These are phyloP conservation scores for Trichoderma brevicompactum DNA, from an alignment of 2,329 filamentous ascomycete genomes.

Conservation along the genomic window DNA sequence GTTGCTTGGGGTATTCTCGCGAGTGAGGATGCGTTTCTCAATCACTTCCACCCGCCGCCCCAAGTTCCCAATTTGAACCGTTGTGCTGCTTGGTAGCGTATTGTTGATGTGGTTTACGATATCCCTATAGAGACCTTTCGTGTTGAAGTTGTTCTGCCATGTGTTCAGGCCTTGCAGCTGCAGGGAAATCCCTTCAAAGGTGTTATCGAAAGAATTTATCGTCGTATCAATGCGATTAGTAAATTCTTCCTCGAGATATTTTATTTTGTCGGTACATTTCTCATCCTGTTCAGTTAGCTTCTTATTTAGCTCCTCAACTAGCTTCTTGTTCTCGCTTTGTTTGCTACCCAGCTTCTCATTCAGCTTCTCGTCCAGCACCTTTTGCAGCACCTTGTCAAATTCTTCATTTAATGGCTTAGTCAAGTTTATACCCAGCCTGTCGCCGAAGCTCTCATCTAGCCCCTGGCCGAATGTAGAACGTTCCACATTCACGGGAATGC, in stretches of 20 bases:
- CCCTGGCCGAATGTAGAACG: neutral
- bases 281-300: slow-evolving; percentile 35
- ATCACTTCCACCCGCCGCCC: neutral
- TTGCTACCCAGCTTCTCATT: too few relatives aligned
- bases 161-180: slow-evolving; percentile 46
- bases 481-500: slow-evolving; percentile 14
- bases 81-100: slow-evolving; percentile 34
- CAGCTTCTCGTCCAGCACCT: too few relatives aligned
- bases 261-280: slow-evolving; percentile 37
- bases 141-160: slow-evolving; percentile 56
- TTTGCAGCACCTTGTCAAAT: too few relatives aligned
- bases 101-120: slow-evolving; percentile 47
- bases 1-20: neutral
- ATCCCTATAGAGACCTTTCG: slow-evolving; percentile 47
- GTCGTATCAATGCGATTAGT: neutral
- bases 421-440: too few relatives aligned
- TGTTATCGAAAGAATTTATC: neutral
- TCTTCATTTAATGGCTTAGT: too few relatives aligned
- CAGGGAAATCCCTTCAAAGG: neutral
- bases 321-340: too few relatives aligned
- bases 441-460: too few relatives aligned
- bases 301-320: neutral
- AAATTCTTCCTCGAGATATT: slow-evolving; percentile 35
- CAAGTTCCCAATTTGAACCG: slow-evolving; percentile 33
- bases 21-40: slow-evolving; percentile 1